phyloP scores from a whole-genome alignment of 805 yeast species.

The Candida pseudofarinosa region DNA sequence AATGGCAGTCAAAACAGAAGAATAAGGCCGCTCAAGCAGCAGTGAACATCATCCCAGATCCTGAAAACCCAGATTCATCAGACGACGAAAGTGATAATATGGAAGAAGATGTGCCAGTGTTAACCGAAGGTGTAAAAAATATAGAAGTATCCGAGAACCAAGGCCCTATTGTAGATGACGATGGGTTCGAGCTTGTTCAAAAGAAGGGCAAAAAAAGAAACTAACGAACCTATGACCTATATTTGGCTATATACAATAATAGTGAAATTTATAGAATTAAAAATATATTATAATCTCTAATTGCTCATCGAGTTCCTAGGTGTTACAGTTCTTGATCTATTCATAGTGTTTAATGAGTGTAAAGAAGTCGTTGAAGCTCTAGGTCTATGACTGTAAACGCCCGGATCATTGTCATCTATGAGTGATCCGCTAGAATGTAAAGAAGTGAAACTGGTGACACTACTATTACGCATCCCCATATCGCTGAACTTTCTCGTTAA shows the following conservation, averaged over 20 bases:
- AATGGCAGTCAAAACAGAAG: conserved; percentile 54
- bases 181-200: conserved; percentile 88
- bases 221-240: conserved; percentile 3
- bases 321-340: conserved; percentile 31
- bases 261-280: background rate
- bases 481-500: conserved; percentile 48
- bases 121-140: conserved; percentile 18
- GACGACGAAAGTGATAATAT: conserved; percentile 47
- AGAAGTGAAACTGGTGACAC: conserved; percentile 25
- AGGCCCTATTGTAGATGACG: conserved; percentile 83
- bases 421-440: conserved; percentile 11
- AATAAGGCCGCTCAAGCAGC: conserved; percentile 21
- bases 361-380: conserved; percentile 33
- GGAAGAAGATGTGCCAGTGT: conserved; percentile 28
- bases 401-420: conserved; percentile 26
- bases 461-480: conserved; percentile 25
- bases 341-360: conserved; percentile 38
- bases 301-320: conserved; percentile 33
- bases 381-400: conserved; percentile 9
- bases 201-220: conserved; percentile 54
- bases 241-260: background rate
- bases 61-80: conserved; percentile 55
- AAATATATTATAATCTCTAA: background rate
- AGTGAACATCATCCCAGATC: conserved; percentile 55
- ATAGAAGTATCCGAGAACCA: conserved; percentile 32